Evolutionary conservation across 352 stramenopile species (phyloP), one percentile per base, ranked within the genome.

Genomic region (Peronospora tabacina): DNA sequence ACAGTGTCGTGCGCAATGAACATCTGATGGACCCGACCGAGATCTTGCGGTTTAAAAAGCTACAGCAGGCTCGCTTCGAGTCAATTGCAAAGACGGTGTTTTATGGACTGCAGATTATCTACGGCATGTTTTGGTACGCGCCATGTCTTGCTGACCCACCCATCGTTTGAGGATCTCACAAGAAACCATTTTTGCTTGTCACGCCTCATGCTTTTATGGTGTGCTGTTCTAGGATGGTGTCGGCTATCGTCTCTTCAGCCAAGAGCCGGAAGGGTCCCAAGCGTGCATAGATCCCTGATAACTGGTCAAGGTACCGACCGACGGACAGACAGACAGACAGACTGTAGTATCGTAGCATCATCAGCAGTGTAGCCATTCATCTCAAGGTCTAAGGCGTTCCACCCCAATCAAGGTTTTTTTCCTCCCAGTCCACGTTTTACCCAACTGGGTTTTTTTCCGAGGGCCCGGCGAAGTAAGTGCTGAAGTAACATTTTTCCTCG

Each of bases 41-140:
- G 59, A 93, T 93, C 58, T 52, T 93, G 45, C 82, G 82, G 37
- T 93, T 86, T 63, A 93, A 90, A 52, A 90, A 90, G 49, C 61
- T 93, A 22, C 79, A 87, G 29, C 70, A 75, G 19, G 77, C 82
- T 28, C 79, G 82, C 43, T 65, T 82, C 34, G 79, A 90, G 59
- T 77, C 82, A 15, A 93, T 93, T 54, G 69, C 69, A 24, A 90
- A 85, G 61, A 93, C 79, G 11, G 72, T 93, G 9, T 93, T 93
- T 38, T 93, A 89, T 48, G 82, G 82, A 10, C 66, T 93, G 32
- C 82, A 90, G 60, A 93, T 93, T 52, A 72, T 93, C 51, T 93
- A 93, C 62, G 82, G 75, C 73, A 93, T 93, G 82, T 93, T 86
- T 59, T 93, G 82, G 81, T 92, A 47, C 62, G 69, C 70, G 12